Evolutionary conservation across 306 rosid species (phyloP).

Genomic region (Lathyrus sativus): DNA sequence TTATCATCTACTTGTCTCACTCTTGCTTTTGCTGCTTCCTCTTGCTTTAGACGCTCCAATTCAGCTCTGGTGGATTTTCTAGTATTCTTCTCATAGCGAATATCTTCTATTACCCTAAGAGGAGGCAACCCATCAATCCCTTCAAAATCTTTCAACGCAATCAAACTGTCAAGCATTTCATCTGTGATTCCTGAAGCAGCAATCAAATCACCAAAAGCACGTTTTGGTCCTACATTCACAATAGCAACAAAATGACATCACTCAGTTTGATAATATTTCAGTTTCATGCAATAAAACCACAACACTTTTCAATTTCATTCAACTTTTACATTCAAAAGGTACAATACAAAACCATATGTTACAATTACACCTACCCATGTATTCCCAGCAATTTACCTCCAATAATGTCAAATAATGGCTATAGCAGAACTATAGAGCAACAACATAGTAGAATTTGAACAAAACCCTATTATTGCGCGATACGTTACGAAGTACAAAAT

Average conservation of each 20-base stretch:
- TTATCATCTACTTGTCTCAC: constrained; percentile 87
- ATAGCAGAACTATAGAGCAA: not conserved
- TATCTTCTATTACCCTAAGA: constrained; percentile 67
- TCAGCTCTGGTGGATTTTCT: constrained; percentile 73
- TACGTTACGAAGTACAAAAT: not conserved
- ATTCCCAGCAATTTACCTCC: not conserved
- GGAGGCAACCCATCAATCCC: constrained; percentile 89
- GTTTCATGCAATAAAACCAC: constrained; percentile 7
- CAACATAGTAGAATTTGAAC: not conserved
- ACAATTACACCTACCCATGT: not conserved
- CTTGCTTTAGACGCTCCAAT: constrained; percentile 91
- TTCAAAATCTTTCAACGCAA: constrained; percentile 79
- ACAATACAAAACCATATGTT: not conserved
- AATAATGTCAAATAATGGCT: not conserved
- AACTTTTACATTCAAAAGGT: constrained; percentile 14
- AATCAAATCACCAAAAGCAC: constrained; percentile 86
- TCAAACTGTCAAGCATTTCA: constrained; percentile 90
- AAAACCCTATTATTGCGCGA: not conserved
- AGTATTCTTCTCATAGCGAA: constrained; percentile 73
- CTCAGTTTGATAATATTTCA: constrained; percentile 12
- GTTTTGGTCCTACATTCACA: constrained; percentile 69
- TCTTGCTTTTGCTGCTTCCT: constrained; percentile 84
- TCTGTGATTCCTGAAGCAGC: constrained; percentile 93
- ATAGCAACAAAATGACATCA: constrained; percentile 15
- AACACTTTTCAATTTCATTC: constrained; percentile 17